Evolutionary conservation across 225 moss, liverwort and hornwort genomes (phyloP), one percentile per base, ranked within the genome.

Genomic region (Bryum argenteum): DNA sequence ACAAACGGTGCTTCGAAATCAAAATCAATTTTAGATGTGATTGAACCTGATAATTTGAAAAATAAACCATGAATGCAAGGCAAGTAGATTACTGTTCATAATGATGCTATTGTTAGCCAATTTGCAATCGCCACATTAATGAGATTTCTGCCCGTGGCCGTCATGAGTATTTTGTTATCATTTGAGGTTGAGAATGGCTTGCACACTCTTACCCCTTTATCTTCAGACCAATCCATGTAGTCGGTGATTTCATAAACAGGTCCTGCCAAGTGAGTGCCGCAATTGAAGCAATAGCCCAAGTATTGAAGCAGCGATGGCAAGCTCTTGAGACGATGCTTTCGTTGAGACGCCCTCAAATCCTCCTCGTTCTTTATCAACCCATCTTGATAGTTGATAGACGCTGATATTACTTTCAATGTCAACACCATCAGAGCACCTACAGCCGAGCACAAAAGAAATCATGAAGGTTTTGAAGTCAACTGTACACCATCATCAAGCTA

Each of bases 351-450:
- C 18, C 87, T 84, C 50, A 91, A 66, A 26, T 71, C 85, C 79
- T 88, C 89, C 14, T 88, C 89, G 70, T 61, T 77, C 33, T 51
- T 50, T 11, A 87, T 55, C 62, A 82, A 17, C 11, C 94, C 96
- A 70, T 97, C 96, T 76, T 97, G 90, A 58, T 94, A 94, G 64
- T 88, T 91, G 67, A 97, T 77, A 48, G 91, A 89, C 28, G 80
- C 91, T 66, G 94, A 88, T 42, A 89, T 82, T 9, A 97, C 90
- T 82, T 97, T 97, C 80, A 97, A 78, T 24, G 90, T 77, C 56
- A 97, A 66, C 40, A 97, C 89, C 96, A 97, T 94, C n/a, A 97
- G 70, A 16, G 91, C 96, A 52, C 96, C 96, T 93, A 87, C 78
- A 63, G 21, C 38, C 45, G 8, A 54, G 24, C 8, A 8, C 14